phyloP scores from a whole-genome alignment of 768 basidiomycete genomes.

The Suillus fuscotomentosus region DNA sequence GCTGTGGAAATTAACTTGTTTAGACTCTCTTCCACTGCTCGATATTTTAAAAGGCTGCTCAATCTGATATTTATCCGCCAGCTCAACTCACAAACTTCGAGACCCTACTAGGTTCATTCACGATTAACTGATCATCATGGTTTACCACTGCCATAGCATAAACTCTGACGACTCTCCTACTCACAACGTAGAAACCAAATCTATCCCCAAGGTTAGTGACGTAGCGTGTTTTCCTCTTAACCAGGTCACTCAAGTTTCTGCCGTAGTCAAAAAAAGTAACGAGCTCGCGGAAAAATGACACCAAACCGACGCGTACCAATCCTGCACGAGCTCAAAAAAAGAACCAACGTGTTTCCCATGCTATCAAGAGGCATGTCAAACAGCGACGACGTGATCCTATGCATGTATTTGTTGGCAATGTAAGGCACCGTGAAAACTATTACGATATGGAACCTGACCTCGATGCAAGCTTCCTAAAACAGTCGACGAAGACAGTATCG shows the following conservation, averaged over 20 bases:
- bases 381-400: neutral
- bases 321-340: neutral
- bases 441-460: neutral
- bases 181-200: neutral
- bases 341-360: slow-evolving; percentile 19
- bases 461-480: slow-evolving; percentile 1
- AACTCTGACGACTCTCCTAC: slow-evolving; percentile 1
- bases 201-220: slow-evolving; percentile 1
- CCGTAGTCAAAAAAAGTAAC: slow-evolving; percentile 5
- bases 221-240: neutral
- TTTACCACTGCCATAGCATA: slow-evolving; percentile 3
- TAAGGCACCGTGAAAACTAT: slow-evolving; percentile 28
- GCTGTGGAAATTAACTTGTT: slow-evolving; percentile 4
- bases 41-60: neutral
- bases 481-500: slow-evolving; percentile 22
- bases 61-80: neutral
- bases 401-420: slow-evolving; percentile 62
- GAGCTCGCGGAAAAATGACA: slow-evolving; percentile 1
- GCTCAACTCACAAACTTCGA: slow-evolving; percentile 7
- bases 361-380: slow-evolving; percentile 20
- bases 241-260: neutral
- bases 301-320: slow-evolving; percentile 2
- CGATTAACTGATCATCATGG: slow-evolving; percentile 2
- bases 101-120: slow-evolving; percentile 5
- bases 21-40: neutral